phyloP scores from a whole-genome alignment of 2,329 filamentous ascomycete genomes.

The Dothistroma septosporum region DNA sequence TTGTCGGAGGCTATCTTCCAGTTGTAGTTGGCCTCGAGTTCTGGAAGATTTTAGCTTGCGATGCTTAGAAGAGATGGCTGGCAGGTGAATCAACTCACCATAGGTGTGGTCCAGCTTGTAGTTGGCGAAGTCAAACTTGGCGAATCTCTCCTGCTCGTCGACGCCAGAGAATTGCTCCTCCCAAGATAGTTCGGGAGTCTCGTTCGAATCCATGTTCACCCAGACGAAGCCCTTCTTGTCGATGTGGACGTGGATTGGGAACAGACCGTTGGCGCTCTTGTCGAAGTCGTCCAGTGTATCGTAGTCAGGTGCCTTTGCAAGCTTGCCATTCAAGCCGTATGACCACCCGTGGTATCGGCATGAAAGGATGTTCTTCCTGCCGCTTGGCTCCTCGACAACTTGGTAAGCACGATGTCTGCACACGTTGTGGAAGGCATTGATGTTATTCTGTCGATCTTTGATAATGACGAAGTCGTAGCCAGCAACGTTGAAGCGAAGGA shows the following conservation, averaged over 20 bases:
- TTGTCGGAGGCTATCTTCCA: conserved; percentile 60
- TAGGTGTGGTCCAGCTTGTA: conserved; percentile 56
- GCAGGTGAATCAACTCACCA: conserved; percentile 1
- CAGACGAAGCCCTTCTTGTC: conserved; percentile 55
- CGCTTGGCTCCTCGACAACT: conserved; percentile 48
- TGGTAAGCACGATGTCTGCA: conserved; percentile 54
- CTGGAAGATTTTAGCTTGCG: conserved; percentile 26
- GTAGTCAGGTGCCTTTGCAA: conserved; percentile 58
- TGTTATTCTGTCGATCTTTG: conserved; percentile 19
- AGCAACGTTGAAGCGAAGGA: conserved; percentile 23
- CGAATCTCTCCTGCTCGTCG: conserved; percentile 44
- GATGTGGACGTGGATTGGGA: conserved; percentile 52
- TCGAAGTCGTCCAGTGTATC: conserved; percentile 54
- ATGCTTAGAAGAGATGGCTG: neutral
- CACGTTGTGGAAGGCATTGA: conserved; percentile 42
- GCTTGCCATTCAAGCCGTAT: conserved; percentile 53
- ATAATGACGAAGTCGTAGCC: conserved; percentile 25
- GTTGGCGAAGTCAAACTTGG: conserved; percentile 48
- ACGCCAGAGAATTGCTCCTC: conserved; percentile 49
- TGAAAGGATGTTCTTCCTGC: conserved; percentile 50
- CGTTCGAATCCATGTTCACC: conserved; percentile 51
- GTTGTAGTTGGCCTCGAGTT: conserved; percentile 54
- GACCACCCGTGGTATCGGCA: conserved; percentile 63
- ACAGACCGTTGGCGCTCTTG: conserved; percentile 52
- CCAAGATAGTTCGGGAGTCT: conserved; percentile 48